These are phyloP conservation scores for Chlorociboria aeruginascens DNA, from an alignment of 495 filamentous ascomycete species.

Conservation along the genomic window DNA sequence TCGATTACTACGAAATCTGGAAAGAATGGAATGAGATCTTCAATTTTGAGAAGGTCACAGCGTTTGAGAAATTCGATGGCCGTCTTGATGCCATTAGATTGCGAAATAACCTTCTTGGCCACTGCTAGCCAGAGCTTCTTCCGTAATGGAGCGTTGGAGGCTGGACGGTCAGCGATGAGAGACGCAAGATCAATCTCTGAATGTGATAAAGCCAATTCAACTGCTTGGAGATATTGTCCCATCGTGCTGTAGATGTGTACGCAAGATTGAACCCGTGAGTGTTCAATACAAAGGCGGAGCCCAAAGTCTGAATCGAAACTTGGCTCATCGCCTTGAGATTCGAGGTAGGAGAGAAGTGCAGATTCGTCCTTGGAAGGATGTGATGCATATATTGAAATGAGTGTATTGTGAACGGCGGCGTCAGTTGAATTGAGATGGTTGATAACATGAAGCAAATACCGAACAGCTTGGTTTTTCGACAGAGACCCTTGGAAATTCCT, in stretches of 20 bases:
- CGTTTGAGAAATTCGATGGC: slow-evolving; percentile 89
- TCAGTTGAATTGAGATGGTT: slow-evolving; percentile 73
- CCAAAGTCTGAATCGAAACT: slow-evolving; percentile 96
- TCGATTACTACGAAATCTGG: slow-evolving; percentile 99
- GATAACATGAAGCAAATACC: slow-evolving; percentile 89
- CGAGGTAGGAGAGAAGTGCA: slow-evolving; percentile 75
- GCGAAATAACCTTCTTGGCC: slow-evolving; percentile 80
- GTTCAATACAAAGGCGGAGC: slow-evolving; percentile 84
- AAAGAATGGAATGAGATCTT: slow-evolving; percentile 96
- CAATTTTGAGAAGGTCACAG: slow-evolving; percentile 84
- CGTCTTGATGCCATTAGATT: slow-evolving; percentile 78
- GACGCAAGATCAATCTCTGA: slow-evolving; percentile 81
- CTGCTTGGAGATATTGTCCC: slow-evolving; percentile 84
- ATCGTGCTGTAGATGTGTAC: slow-evolving; percentile 95
- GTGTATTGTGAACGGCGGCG: slow-evolving; percentile 91
- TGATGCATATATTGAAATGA: slow-evolving; percentile 91
- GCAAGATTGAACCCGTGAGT: slow-evolving; percentile 81
- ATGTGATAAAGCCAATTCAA: slow-evolving; percentile 81
- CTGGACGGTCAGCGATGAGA: slow-evolving; percentile 77
- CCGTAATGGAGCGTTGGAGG: slow-evolving; percentile 63
- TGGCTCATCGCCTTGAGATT: slow-evolving; percentile 52
- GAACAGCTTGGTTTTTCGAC: slow-evolving; percentile 78
- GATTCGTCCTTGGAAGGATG: slow-evolving; percentile 71
- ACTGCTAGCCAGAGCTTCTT: slow-evolving; percentile 94
- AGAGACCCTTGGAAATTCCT: slow-evolving; percentile 51